Percentiles rank a stretch among this genome's conserved stretches.
Evolutionary conservation across 78 protist genomes (phyloP).

Genomic region (Dictyostelium firmibasis): DNA sequence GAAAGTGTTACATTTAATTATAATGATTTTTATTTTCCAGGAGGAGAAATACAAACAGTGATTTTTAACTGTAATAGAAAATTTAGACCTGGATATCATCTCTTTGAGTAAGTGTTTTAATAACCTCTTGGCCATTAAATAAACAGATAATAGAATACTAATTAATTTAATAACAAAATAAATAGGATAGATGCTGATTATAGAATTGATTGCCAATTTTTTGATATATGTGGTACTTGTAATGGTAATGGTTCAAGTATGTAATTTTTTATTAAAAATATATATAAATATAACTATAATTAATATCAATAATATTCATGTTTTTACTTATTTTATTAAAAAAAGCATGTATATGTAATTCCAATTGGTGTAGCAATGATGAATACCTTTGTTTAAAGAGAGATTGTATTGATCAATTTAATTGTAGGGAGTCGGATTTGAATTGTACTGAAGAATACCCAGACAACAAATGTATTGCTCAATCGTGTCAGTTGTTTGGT

Average conservation of each 20-base stretch:
- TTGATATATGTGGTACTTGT: not conserved
- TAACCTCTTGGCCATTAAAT: too few species aligned
- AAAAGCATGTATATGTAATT: not conserved
- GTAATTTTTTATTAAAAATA: too few species aligned
- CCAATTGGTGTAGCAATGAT: not conserved
- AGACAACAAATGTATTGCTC: not conserved
- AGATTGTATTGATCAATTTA: not conserved
- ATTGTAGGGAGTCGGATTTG: not conserved
- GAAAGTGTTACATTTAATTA: not conserved
- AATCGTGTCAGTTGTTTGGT: not conserved
- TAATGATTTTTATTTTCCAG: too few species aligned
- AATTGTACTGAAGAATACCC: not conserved
- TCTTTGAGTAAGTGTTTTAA: not conserved
- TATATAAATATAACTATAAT: too few species aligned
- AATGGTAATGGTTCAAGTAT: not conserved
- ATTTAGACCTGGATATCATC: not conserved
- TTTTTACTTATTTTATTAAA: too few species aligned
- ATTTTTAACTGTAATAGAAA: not conserved
- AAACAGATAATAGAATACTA: too few species aligned
- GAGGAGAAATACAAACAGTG: not conserved
- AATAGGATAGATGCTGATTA: too few species aligned
- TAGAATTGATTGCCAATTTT: too few species aligned
- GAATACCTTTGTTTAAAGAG: not conserved
- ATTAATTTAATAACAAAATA: too few species aligned
- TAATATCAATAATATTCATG: too few species aligned